These are phyloP conservation scores for Dovyalis caffra DNA, from an alignment of 345 rosid species.

Conservation along the genomic window DNA sequence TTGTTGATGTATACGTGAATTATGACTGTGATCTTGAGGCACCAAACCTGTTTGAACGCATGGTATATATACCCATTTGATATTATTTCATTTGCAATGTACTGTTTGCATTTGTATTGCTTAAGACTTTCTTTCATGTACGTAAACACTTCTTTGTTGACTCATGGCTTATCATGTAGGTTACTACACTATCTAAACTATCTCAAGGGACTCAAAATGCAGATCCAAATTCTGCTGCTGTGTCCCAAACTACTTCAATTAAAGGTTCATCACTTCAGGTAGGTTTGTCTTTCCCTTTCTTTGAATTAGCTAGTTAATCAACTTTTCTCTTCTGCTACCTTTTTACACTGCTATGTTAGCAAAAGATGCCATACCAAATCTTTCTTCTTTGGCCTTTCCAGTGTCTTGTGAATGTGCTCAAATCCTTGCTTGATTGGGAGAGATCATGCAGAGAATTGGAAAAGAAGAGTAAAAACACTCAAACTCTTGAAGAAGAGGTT, in stretches of 20 bases:
- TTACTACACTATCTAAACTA: constrained; percentile 74
- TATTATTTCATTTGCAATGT: neutral
- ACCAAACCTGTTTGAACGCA: constrained; percentile 97
- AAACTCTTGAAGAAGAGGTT: constrained; percentile 44
- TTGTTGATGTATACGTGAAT: constrained; percentile 93
- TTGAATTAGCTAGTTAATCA: constrained; percentile 12
- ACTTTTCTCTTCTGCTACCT: constrained; percentile 8
- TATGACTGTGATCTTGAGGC: constrained; percentile 99
- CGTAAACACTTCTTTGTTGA: constrained; percentile 7
- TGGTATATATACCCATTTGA: constrained; percentile 43
- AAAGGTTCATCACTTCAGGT: constrained; percentile 95
- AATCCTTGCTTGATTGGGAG: constrained; percentile 97
- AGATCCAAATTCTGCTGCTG: constrained; percentile 76
- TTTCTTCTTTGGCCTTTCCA: constrained; percentile 37
- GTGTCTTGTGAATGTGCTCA: constrained; percentile 90
- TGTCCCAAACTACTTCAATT: constrained; percentile 68
- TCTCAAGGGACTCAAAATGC: constrained; percentile 88
- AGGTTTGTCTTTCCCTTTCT: constrained; percentile 24
- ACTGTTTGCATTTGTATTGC: neutral
- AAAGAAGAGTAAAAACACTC: constrained; percentile 40
- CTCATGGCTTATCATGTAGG: constrained; percentile 42
- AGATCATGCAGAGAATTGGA: constrained; percentile 50
- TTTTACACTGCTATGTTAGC: constrained; percentile 14
- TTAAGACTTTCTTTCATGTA: neutral
- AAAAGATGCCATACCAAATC: constrained; percentile 22